These are phyloP conservation scores for Geotrichum bryndzae DNA, from an alignment of 1,139 yeast genomes.

Conservation along the genomic window DNA sequence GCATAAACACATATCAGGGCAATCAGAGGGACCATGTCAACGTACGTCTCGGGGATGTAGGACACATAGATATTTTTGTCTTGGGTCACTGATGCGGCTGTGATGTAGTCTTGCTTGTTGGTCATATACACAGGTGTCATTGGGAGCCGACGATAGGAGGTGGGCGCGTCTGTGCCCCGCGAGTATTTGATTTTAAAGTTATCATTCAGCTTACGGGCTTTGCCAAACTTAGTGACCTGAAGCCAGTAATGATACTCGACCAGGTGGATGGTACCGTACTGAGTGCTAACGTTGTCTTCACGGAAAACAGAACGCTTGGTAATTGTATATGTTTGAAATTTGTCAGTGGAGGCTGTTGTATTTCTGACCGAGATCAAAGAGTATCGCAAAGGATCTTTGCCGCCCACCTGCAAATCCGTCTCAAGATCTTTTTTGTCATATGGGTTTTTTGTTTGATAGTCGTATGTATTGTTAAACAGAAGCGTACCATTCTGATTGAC, in stretches of 20 bases:
- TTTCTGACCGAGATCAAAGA: slow-evolving; percentile 11
- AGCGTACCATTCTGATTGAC: slow-evolving; percentile 9
- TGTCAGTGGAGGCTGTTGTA: slow-evolving; percentile 7
- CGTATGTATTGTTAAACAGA: slow-evolving; percentile 16
- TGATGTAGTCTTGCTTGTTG: slow-evolving; percentile 3
- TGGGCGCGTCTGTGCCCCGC: background rate
- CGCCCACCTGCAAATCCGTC: slow-evolving; percentile 5
- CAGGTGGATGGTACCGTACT: slow-evolving; percentile 12
- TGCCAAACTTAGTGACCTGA: slow-evolving; percentile 6
- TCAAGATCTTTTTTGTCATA: slow-evolving; percentile 6
- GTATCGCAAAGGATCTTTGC: slow-evolving; percentile 10
- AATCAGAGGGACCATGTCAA: slow-evolving; percentile 11
- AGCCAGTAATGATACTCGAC: slow-evolving; percentile 15
- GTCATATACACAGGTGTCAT: slow-evolving; percentile 14
- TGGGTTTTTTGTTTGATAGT: slow-evolving; percentile 4
- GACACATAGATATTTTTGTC: slow-evolving; percentile 5
- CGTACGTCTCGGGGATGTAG: slow-evolving; percentile 12
- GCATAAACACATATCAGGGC: slow-evolving; percentile 3
- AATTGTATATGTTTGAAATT: slow-evolving; percentile 12
- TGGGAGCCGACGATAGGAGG: slow-evolving; percentile 4
- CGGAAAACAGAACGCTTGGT: slow-evolving; percentile 16
- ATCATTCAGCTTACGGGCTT: slow-evolving; percentile 1
- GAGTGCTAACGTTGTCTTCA: slow-evolving; percentile 1
- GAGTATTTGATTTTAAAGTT: slow-evolving; percentile 9
- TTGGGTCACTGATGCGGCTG: slow-evolving; percentile 12